Evolutionary conservation across 352 stramenopile genomes (phyloP), one percentile per base, ranked within the genome.

Genomic region (Pythium diclinum): DNA sequence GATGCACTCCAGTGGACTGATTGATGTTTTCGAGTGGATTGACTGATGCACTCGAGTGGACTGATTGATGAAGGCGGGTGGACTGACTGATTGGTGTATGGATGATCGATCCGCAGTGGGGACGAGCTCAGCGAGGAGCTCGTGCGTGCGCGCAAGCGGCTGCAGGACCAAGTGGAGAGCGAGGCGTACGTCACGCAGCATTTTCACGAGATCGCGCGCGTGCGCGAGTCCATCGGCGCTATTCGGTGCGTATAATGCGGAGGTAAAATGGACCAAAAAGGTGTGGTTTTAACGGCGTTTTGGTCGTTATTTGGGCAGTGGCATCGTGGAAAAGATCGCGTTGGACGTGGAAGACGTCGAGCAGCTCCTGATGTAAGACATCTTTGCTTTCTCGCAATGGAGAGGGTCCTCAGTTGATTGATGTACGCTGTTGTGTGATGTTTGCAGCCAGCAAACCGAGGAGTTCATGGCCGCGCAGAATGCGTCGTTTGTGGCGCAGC

Each of bases 381-480:
- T 28, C 25, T 28, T 28, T 1, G 25, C 25, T 28, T 28, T 28
- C 3, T 28, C 25, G 25, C 25, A 28, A 28, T 28, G 25, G 25
- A 28, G 25, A 28, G 3, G 36, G 36, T 5, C 1, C 13, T 42
- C 34, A 9, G 46, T 17, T 33, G 14, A 28, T 32, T 10, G 16
- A 13, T 54, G 3, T 53, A 17, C 30, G 28, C 17, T 13, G 3
- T 47, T 63, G n/a, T 44, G 19, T 28, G 23, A 30, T 64, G 21
- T 33, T n/a, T 32, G 17, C 4, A 85, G 77, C 33, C 63, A 81
- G 19, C 76, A 78, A 63, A 88, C 77, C 2, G 86, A 95, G 61
- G 86, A 95, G 69, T 77, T 76, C 36, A 81, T 88, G 67, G 84
- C 85, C 8, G 61, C 68, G 1, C 78, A 92, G 67, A 95, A 95